phyloP scores from a whole-genome alignment of 176 grass and related monocot genomes.

The Musa beccarii region DNA sequence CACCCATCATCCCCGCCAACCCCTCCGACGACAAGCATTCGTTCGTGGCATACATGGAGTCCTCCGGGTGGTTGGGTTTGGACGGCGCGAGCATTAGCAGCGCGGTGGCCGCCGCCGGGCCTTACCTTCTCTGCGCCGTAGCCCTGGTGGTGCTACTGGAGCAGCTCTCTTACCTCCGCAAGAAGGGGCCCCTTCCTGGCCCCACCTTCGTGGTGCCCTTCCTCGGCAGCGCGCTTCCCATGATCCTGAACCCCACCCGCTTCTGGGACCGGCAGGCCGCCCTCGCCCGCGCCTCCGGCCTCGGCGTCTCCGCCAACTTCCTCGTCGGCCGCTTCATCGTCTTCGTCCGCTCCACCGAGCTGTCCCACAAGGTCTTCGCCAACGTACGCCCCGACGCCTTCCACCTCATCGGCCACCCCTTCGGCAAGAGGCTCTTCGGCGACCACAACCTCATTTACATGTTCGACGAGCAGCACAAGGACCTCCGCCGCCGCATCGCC shows the following conservation, averaged over 20 bases:
- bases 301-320: conserved; percentile 53
- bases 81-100: not conserved
- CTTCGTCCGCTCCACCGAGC: conserved; percentile 64
- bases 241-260: conserved; percentile 43
- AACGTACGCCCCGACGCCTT: conserved; percentile 85
- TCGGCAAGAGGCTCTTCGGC: conserved; percentile 82
- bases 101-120: conserved; percentile 22
- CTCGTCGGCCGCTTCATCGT: conserved; percentile 59
- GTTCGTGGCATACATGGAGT: not conserved
- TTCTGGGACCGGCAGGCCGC: conserved; percentile 57
- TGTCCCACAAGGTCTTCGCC: conserved; percentile 62
- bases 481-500: conserved; percentile 65
- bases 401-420: conserved; percentile 69
- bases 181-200: conserved; percentile 48
- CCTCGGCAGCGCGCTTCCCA: conserved; percentile 40
- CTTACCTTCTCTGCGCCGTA: conserved; percentile 29
- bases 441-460: conserved; percentile 92
- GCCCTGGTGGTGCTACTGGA: conserved; percentile 37
- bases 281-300: conserved; percentile 36
- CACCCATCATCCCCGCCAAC: not conserved
- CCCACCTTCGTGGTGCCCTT: conserved; percentile 54
- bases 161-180: conserved; percentile 64
- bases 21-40: not conserved
- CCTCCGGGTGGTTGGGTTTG: not conserved
- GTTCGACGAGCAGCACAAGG: conserved; percentile 80